Base-by-base conservation (phyloP, 116 monocot species). In the Zostera marina region DNA sequence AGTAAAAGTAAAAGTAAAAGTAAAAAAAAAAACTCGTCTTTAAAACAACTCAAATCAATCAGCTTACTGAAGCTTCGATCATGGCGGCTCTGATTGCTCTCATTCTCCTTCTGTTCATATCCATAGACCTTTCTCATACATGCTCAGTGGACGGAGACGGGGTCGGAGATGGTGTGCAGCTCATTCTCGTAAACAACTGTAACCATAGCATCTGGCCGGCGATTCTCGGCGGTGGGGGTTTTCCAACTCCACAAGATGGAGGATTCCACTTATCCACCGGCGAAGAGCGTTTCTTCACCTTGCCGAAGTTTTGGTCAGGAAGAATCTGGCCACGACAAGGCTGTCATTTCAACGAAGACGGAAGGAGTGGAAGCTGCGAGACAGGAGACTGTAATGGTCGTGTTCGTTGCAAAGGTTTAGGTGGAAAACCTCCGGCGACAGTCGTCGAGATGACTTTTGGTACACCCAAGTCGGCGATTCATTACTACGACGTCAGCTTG, bases 381-480 rank as follows among this genome's bases (percentile, higher is more conserved):
- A 71, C 87, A 2, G 87, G 88, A 0, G 81, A 87, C 64, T 66
- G 66, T 45, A 42, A 24, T 21, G 81, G 77, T 15, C 24, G 24
- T 4, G 70, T 93, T 3, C 81, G 72, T 14, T 92, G 92, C 82
- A 66, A 53, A 0, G 86, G 91, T n/a, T 19, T 52, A 1, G 76
- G 73, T 0, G 87, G 80, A 0, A 43, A 53, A 3, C 83, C 87
- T 0, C 92, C 92, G 2, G 83, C 83, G 11, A 92, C 92, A 7
- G 61, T 87, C n/a, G 78, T 86, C 7, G 92, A 92, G 57, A 82
- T 86, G 86, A 86, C 92, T 10, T 62, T 92, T 4, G 92, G 92
- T 8, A 87, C 87, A 0, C 11, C 77, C 40, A 56, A 45, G 15
- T 87, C 87, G 0, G 71, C 83, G 4, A 63, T 82, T 42, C 92